Evolutionary conservation across 208 protist genomes (phyloP).

Genomic region (Acanthamoeba lenticulata): DNA sequence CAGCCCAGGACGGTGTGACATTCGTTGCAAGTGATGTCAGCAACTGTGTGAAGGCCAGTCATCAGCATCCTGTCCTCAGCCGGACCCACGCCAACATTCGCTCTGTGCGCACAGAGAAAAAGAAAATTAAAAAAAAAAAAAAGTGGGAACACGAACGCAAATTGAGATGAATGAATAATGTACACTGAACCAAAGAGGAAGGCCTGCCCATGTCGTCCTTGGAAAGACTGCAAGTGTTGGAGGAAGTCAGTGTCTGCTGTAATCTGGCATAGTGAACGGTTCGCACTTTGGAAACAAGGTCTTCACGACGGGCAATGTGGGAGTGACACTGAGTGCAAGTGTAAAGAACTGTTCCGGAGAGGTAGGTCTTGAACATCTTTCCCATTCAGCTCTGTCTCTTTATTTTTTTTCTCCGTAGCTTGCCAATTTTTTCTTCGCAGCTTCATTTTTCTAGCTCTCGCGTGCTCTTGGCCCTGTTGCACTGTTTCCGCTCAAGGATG

Average conservation of each 20-base stretch:
- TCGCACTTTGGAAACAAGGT: slow-evolving; percentile 75
- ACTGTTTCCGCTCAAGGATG: too few species aligned
- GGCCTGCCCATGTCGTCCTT: slow-evolving; percentile 70
- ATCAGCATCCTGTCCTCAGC: slow-evolving; percentile 57
- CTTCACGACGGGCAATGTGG: slow-evolving; percentile 65
- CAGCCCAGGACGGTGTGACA: too few species aligned
- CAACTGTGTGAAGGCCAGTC: too few species aligned
- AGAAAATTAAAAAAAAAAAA: neutral
- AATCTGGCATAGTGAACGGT: neutral
- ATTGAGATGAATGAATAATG: neutral
- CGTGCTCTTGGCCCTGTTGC: too few species aligned
- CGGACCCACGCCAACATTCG: slow-evolving; percentile 65
- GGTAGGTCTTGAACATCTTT: slow-evolving; percentile 74
- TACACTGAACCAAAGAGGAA: slow-evolving; percentile 72
- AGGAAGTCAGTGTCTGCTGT: neutral
- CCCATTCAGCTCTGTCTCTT: slow-evolving; percentile 18
- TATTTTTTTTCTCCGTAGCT: neutral
- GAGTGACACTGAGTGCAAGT: slow-evolving; percentile 69
- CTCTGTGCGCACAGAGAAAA: neutral
- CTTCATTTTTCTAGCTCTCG: too few species aligned
- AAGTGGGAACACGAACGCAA: neutral
- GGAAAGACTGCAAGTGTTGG: slow-evolving; percentile 63
- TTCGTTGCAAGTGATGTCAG: too few species aligned
- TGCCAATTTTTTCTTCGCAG: too few species aligned
- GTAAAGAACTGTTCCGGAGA: slow-evolving; percentile 65